Conservation (phyloP, 495 filamentous ascomycete genomes). For the Aspergillus avenaceus region DNA sequence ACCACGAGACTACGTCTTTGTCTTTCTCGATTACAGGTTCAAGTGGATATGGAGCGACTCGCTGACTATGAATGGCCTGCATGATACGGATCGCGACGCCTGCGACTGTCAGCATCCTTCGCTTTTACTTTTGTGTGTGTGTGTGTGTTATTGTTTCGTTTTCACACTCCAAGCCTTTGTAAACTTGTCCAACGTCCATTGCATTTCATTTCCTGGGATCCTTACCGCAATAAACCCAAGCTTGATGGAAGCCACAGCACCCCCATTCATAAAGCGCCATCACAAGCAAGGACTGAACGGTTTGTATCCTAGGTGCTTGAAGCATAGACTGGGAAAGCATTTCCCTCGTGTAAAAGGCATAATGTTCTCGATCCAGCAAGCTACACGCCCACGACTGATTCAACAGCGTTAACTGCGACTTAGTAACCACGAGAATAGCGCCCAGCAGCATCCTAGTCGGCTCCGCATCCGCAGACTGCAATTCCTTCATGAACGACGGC, state of each 20-base stretch:
- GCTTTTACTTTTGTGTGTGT: too few relatives aligned
- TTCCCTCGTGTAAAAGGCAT: conserved; percentile 10
- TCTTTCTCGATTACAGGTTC: conserved; percentile 3
- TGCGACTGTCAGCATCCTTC: conserved; percentile 13
- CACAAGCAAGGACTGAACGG: conserved; percentile 16
- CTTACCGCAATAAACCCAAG: conserved; percentile 23
- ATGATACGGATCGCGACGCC: conserved; percentile 20
- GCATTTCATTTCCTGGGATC: not conserved
- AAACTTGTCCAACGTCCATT: not conserved
- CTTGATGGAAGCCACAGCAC: conserved; percentile 16
- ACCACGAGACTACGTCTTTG: conserved; percentile 9
- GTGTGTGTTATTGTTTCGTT: too few relatives aligned
- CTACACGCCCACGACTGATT: not conserved
- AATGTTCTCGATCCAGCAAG: not conserved
- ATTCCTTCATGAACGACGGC: conserved; percentile 9
- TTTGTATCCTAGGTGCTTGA: conserved; percentile 12
- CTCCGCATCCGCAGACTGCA: conserved; percentile 3
- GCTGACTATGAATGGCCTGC: conserved; percentile 17
- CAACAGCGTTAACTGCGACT: not conserved
- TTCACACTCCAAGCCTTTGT: too few relatives aligned
- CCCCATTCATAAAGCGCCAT: conserved; percentile 22
- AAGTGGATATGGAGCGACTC: conserved; percentile 14
- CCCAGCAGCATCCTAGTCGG: not conserved
- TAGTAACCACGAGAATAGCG: not conserved
- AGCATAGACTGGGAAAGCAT: conserved; percentile 12